A percentile compares a stretch with the other conserved stretches of the same genome.
phyloP scores from a whole-genome alignment of 805 yeast species.

The Ogataea zsoltii region DNA sequence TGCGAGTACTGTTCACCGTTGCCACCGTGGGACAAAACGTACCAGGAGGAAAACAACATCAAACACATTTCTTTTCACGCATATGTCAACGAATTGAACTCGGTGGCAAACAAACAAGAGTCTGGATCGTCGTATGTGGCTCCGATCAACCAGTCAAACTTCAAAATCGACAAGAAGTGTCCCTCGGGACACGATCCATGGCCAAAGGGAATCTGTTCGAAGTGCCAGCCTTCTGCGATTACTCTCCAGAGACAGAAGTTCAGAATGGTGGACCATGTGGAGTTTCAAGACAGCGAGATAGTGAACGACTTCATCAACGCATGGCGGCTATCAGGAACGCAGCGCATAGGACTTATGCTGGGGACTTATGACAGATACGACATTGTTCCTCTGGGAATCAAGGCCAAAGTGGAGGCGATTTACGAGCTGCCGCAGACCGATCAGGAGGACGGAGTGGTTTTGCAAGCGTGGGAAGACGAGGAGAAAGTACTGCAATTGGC shows the following conservation, averaged over 20 bases:
- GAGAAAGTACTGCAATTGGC: conserved; percentile 55
- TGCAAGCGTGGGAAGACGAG: conserved; percentile 57
- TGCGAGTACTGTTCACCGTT: conserved; percentile 95
- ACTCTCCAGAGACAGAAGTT: conserved; percentile 87
- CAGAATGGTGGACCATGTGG: conserved; percentile 98
- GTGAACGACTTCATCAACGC: conserved; percentile 83
- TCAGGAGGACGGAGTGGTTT: conserved; percentile 80
- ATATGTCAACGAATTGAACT: conserved; percentile 69
- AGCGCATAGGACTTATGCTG: conserved; percentile 80
- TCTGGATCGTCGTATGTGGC: conserved; percentile 70
- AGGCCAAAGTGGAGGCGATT: conserved; percentile 91
- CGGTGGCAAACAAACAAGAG: conserved; percentile 60
- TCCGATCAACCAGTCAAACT: conserved; percentile 75
- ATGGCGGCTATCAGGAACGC: conserved; percentile 89
- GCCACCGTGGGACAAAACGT: conserved; percentile 90
- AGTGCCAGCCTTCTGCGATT: conserved; percentile 95
- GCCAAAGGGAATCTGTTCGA: conserved; percentile 93
- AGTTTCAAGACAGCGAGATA: conserved; percentile 71
- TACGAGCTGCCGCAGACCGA: conserved; percentile 91
- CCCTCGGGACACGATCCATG: conserved; percentile 85
- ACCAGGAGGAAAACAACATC: conserved; percentile 71
- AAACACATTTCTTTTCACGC: conserved; percentile 91
- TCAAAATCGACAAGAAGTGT: conserved; percentile 63
- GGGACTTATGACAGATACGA: conserved; percentile 81
- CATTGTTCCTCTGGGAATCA: conserved; percentile 87